Conservation (phyloP, 176 grass and related monocot genomes). For the barley (Hordeum vulgare) region DNA sequence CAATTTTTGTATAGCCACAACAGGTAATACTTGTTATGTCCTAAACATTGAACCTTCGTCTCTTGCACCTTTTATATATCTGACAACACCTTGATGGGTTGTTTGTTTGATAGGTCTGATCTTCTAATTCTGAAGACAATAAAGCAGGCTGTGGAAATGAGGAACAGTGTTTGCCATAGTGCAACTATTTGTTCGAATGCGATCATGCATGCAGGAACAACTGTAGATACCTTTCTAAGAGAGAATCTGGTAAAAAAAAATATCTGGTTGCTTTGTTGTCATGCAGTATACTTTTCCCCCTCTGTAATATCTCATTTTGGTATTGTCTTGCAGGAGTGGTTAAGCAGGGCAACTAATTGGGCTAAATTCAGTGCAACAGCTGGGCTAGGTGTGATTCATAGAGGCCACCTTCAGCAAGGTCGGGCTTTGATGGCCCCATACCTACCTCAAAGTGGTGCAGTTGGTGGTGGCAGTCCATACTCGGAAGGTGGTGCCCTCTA, state of each 20-base stretch:
- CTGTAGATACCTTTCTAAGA: constrained; percentile 97
- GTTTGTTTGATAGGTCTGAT: constrained; percentile 69
- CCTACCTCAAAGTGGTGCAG: constrained; percentile 88
- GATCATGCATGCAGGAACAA: constrained; percentile 99
- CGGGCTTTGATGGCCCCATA: constrained; percentile 98
- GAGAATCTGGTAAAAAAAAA: constrained; percentile 74
- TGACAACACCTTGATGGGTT: constrained; percentile 10
- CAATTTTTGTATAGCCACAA: constrained; percentile 99
- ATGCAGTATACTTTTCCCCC: constrained; percentile 12
- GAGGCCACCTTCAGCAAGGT: constrained; percentile 96
- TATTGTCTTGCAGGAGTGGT: constrained; percentile 68
- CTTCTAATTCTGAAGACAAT: constrained; percentile 98
- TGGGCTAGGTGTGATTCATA: constrained; percentile 96
- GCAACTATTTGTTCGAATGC: constrained; percentile 98
- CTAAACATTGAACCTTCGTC: not conserved
- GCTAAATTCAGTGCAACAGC: constrained; percentile 97
- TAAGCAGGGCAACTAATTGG: constrained; percentile 99
- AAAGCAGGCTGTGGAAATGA: constrained; percentile 99
- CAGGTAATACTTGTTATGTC: constrained; percentile 42
- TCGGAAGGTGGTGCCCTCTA: constrained; percentile 99
- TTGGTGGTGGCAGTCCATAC: constrained; percentile 93
- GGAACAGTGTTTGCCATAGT: constrained; percentile 99
- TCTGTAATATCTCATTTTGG: constrained; percentile 1
- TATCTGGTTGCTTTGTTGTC: not conserved
- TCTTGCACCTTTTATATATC: constrained; percentile 6